phyloP scores from a whole-genome alignment of 202 grass and related monocot genomes.

The Zoysia matrella region DNA sequence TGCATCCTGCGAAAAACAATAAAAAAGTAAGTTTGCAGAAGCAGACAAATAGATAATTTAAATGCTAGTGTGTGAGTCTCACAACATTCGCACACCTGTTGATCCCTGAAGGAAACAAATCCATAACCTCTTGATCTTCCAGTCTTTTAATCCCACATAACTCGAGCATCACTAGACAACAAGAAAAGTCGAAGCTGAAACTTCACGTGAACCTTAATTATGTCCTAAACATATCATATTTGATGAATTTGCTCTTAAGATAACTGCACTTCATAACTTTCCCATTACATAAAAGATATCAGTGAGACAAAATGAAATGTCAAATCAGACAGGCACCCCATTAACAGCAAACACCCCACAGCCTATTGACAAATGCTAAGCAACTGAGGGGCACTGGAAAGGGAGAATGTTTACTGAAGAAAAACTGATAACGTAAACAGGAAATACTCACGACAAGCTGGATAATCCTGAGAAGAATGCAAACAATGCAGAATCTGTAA shows the following conservation, averaged over 20 bases:
- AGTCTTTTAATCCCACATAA: slow-evolving; percentile 73
- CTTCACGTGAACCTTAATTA: neutral
- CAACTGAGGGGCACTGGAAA: neutral
- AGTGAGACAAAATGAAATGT: neutral
- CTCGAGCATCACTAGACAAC: slow-evolving; percentile 58
- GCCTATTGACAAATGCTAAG: neutral
- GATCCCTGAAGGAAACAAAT: slow-evolving; percentile 70
- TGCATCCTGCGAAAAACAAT: slow-evolving; percentile 49
- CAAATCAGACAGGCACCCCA: neutral
- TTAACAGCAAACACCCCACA: neutral
- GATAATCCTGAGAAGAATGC: slow-evolving; percentile 61
- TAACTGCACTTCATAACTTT: neutral
- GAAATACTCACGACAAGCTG: slow-evolving; percentile 64
- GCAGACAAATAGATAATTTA: slow-evolving; percentile 1
- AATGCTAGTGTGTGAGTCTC: slow-evolving; percentile 1
- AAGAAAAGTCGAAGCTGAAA: slow-evolving; percentile 7
- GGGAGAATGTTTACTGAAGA: slow-evolving; percentile 8
- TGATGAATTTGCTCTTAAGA: neutral
- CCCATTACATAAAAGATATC: neutral
- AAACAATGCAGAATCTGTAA: slow-evolving; percentile 65
- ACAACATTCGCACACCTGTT: slow-evolving; percentile 49
- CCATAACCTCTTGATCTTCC: slow-evolving; percentile 67
- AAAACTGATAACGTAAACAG: neutral
- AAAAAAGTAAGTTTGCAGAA: neutral
- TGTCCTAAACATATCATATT: neutral